Evolutionary conservation across 768 basidiomycete genomes (phyloP).

Genomic region (Gymnopilus junonius): DNA sequence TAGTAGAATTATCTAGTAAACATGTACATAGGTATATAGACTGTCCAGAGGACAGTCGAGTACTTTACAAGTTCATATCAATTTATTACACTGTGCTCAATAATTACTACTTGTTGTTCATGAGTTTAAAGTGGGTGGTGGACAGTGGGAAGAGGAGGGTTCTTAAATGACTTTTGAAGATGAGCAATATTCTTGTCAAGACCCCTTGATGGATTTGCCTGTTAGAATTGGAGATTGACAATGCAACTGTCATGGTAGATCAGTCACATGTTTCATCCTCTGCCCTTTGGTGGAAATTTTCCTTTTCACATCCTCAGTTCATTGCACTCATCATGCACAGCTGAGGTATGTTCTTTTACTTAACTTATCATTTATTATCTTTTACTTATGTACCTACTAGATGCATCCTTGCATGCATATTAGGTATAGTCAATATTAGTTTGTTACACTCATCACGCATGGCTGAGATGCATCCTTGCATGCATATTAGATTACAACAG

Average conservation of each 20-base stretch:
- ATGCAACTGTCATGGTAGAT: background rate
- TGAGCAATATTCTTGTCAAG: too few relatives aligned
- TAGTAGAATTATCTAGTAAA: too few relatives aligned
- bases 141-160: too few relatives aligned
- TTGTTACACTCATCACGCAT: background rate
- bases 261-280: background rate
- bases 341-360: background rate
- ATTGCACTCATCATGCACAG: background rate
- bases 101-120: too few relatives aligned
- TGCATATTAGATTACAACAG: conserved; percentile 10
- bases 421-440: background rate
- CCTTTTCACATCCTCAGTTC: background rate
- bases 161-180: too few relatives aligned
- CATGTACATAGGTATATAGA: too few relatives aligned
- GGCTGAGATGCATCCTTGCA: background rate
- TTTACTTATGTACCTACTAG: background rate
- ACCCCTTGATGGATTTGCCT: too few relatives aligned
- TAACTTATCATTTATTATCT: background rate
- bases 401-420: background rate
- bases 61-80: too few relatives aligned
- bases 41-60: too few relatives aligned
- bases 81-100: too few relatives aligned
- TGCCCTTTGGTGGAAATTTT: background rate
- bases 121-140: too few relatives aligned
- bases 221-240: background rate